Evolutionary conservation across 306 rosid species (phyloP).

Genomic region (Gastrolobium villosum): DNA sequence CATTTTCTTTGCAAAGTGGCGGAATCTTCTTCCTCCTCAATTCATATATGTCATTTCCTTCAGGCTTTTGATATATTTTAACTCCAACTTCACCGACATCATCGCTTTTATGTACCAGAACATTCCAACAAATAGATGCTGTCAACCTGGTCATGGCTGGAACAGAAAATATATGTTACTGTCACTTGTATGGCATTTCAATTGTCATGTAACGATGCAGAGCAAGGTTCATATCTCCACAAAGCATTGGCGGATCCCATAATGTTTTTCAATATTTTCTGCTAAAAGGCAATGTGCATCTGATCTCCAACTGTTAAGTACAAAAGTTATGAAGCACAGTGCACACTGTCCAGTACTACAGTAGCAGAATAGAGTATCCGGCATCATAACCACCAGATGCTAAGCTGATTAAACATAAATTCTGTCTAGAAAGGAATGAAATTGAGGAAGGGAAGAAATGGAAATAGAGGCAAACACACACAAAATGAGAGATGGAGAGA

Average conservation of each 20-base stretch:
- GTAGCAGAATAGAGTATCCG: constrained; percentile 3
- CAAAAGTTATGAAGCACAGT: not conserved
- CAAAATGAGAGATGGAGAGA: not conserved
- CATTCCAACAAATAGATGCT: constrained; percentile 93
- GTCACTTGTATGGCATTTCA: constrained; percentile 21
- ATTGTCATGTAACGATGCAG: constrained; percentile 29
- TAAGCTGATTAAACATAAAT: not conserved
- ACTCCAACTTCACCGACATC: constrained; percentile 88
- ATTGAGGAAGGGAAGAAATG: not conserved
- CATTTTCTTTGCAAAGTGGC: constrained; percentile 88
- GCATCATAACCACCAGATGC: constrained; percentile 6
- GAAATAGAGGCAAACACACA: constrained; percentile 5
- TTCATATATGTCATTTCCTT: constrained; percentile 78
- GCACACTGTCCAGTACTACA: not conserved
- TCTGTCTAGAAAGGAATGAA: constrained; percentile 22
- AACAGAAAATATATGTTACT: constrained; percentile 49
- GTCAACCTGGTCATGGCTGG: constrained; percentile 80
- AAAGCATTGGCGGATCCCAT: constrained; percentile 27
- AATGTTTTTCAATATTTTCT: constrained; percentile 3
- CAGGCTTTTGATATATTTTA: constrained; percentile 93
- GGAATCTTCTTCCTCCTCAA: constrained; percentile 90
- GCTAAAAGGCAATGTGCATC: constrained; percentile 34
- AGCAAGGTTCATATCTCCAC: constrained; percentile 31
- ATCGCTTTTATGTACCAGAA: constrained; percentile 93
- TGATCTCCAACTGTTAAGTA: constrained; percentile 20